A percentile compares a stretch with the other conserved stretches of the same genome.
Conservation (phyloP, 2,329 filamentous ascomycete species). For the Cladophialophora psammophila region DNA sequence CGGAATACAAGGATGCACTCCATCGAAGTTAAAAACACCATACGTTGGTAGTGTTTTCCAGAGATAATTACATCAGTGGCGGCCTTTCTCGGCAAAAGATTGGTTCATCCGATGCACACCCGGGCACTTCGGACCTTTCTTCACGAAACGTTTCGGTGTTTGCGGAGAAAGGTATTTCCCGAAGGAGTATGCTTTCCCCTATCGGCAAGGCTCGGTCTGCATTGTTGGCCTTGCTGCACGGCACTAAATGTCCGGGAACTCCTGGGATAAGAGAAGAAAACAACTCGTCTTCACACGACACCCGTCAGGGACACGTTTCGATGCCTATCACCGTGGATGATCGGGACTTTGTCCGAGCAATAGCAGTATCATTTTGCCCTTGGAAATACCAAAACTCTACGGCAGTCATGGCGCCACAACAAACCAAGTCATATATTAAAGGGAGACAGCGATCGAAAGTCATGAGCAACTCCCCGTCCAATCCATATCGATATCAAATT, state of each 20-base stretch:
- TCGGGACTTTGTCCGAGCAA: background rate
- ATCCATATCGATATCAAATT: background rate
- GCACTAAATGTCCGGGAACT: background rate
- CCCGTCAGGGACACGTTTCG: background rate
- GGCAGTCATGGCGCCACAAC: background rate
- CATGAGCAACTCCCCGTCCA: background rate
- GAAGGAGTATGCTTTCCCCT: background rate
- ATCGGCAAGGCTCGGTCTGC: background rate
- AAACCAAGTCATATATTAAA: slow-evolving; percentile 7
- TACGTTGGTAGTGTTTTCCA: background rate
- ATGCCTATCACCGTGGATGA: background rate
- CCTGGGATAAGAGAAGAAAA: background rate
- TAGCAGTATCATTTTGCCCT: background rate
- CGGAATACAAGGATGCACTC: background rate
- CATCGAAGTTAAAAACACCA: background rate
- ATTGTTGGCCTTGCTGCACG: background rate
- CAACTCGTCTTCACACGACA: background rate
- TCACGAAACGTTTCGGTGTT: slow-evolving; percentile 3
- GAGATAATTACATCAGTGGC: slow-evolving; percentile 1
- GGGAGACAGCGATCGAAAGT: background rate
- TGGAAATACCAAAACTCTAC: background rate
- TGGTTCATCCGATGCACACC: background rate
- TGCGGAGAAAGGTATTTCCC: slow-evolving; percentile 14
- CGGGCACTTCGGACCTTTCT: background rate
- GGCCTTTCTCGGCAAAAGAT: background rate